Base-by-base conservation (phyloP, 345 rosid genomes). In the Hirschfeldia incana region DNA sequence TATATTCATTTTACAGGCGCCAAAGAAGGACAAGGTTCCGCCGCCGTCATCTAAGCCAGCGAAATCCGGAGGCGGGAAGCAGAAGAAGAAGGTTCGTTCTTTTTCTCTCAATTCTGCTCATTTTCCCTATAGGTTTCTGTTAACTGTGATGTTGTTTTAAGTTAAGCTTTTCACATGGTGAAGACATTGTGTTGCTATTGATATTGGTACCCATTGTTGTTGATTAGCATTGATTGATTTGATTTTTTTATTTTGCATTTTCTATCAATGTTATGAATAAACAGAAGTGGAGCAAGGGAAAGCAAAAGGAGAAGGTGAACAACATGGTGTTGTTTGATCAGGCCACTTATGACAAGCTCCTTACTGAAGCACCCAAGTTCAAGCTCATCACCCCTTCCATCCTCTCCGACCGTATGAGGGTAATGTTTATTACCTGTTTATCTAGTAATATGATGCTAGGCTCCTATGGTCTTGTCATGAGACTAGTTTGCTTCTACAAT, bases 281-380 rank as follows among this genome's bases (percentile, higher is more conserved):
- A 30, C 42, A 63, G 67, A 63, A 63, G 67, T 63, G 67, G 67
- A 32, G 67, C 42, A 63, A 63, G 67, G 67, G 67, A 63, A 63
- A 63, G 67, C 67, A 63, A 32, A 63, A 63, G 67, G 67, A 63
- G 67, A 63, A 63, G 67, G 97, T 92, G 84, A 92, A 92, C 90
- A 92, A 92, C 87, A 89, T 89, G 97, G 95, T 92, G 60, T 70
- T 90, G 82, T 92, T 92, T 80, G 97, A 92, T 75, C 95, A 90
- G 16, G 91, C 85, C 13, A 90, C 95, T 57, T 92, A 90, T 57
- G 97, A 92, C 64, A 90, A 89, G 88, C 95, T 92, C 10, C 87
- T 92, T 28, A 57, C 87, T 10, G 95, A 92, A 68, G 93, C 88
- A 5, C 95, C 97, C 29, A 92, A 92, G 80, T 89, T 85, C 84